Evolutionary conservation across 1,284 basidiomycete genomes (phyloP).

Genomic region (Ceratobasidium sp.): DNA sequence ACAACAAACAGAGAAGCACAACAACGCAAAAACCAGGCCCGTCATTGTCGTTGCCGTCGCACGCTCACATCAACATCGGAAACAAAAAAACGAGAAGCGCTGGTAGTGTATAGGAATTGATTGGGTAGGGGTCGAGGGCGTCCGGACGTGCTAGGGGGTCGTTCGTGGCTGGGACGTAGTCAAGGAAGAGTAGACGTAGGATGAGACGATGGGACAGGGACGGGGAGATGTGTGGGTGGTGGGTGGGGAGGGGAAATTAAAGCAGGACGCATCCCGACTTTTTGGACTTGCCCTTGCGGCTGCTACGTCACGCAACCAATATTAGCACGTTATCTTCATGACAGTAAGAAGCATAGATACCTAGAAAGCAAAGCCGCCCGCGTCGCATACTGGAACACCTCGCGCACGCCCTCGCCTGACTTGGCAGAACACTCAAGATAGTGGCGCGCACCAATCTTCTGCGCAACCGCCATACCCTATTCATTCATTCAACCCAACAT

Average conservation of each 20-base stretch:
- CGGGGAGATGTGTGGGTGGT: too few species aligned
- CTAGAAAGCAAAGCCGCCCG: slow-evolving; percentile 78
- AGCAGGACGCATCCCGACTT: slow-evolving; percentile 17
- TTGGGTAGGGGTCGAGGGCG: slow-evolving; percentile 5
- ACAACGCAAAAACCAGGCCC: slow-evolving; percentile 10
- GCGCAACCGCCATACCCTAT: slow-evolving; percentile 87
- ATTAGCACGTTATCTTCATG: not conserved
- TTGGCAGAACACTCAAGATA: slow-evolving; percentile 94
- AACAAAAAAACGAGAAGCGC: not conserved
- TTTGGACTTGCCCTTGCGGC: not conserved
- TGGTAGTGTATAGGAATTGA: not conserved
- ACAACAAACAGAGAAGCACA: not conserved
- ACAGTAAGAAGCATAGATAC: slow-evolving; percentile 23
- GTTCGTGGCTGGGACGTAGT: too few species aligned
- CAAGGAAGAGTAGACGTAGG: too few species aligned
- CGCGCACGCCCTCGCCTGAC: slow-evolving; percentile 89
- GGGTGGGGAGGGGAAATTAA: not conserved
- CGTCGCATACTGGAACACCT: slow-evolving; percentile 93
- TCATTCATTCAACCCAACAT: slow-evolving; percentile 62
- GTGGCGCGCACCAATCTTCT: slow-evolving; percentile 89
- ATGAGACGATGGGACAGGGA: too few species aligned
- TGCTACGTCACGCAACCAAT: not conserved
- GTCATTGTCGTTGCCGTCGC: too few species aligned
- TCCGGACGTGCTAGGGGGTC: too few species aligned
- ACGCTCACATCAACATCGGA: too few species aligned